Percentiles rank a stretch among this genome's conserved stretches.
Conservation (phyloP, 2,329 filamentous ascomycete genomes). For the Xylariaceae sp. region DNA sequence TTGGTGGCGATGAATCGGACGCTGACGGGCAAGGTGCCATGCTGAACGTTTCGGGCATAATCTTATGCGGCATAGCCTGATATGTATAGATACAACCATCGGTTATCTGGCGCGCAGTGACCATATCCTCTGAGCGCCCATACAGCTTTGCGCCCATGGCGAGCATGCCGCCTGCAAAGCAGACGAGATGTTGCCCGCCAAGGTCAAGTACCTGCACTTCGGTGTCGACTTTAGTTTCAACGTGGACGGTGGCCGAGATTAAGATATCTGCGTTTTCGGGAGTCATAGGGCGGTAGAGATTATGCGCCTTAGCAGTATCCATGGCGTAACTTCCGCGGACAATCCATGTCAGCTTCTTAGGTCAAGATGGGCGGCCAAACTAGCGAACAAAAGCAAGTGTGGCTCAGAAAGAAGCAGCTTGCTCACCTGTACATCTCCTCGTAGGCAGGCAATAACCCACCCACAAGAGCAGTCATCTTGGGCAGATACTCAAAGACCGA, state of each 20-base stretch:
- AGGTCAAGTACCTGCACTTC: slow-evolving; percentile 33
- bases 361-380: no score
- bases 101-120: slow-evolving; percentile 43
- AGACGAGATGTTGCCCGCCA: slow-evolving; percentile 46
- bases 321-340: slow-evolving; percentile 41
- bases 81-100: slow-evolving; percentile 55
- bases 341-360: background rate
- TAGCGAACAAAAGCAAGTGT: no score
- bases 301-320: slow-evolving; percentile 54
- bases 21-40: slow-evolving; percentile 39
- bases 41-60: slow-evolving; percentile 51
- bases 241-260: slow-evolving; percentile 47
- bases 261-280: slow-evolving; percentile 58
- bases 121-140: slow-evolving; percentile 39
- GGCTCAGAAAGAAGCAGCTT: no score
- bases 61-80: slow-evolving; percentile 43
- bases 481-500: slow-evolving; percentile 51
- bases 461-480: slow-evolving; percentile 53
- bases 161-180: slow-evolving; percentile 51
- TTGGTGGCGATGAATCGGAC: background rate
- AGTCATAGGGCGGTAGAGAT: slow-evolving; percentile 65
- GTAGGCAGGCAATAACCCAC: slow-evolving; percentile 58
- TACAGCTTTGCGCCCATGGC: slow-evolving; percentile 48
- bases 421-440: slow-evolving; percentile 54
- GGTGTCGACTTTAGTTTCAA: slow-evolving; percentile 5